phyloP scores from a whole-genome alignment of 2,329 filamentous ascomycete genomes.

The Epichloe glyceriae region DNA sequence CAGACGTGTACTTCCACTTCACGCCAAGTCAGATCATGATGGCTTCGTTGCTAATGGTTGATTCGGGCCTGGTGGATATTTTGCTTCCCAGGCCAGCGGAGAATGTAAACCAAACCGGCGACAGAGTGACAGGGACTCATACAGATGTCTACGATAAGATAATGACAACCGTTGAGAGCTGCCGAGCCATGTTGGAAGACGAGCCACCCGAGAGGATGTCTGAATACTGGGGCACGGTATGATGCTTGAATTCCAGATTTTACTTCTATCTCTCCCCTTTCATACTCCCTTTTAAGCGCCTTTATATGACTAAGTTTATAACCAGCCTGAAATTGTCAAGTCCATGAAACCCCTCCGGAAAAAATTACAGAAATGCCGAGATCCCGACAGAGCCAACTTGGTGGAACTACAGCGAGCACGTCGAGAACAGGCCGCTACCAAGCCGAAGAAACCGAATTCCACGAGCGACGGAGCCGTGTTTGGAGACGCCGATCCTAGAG shows the following conservation, averaged over 20 bases:
- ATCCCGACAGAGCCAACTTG: slow-evolving; percentile 61
- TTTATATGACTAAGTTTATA: neutral
- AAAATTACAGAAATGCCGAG: slow-evolving; percentile 61
- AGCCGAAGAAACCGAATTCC: slow-evolving; percentile 28
- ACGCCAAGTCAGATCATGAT: slow-evolving; percentile 92
- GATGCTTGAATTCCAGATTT: slow-evolving; percentile 7
- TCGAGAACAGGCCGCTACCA: slow-evolving; percentile 37
- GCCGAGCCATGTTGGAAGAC: slow-evolving; percentile 39
- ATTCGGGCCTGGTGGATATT: slow-evolving; percentile 45
- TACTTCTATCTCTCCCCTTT: neutral
- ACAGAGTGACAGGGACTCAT: slow-evolving; percentile 12
- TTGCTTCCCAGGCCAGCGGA: slow-evolving; percentile 28
- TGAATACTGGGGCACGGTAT: slow-evolving; percentile 40
- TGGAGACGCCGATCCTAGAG: slow-evolving; percentile 24
- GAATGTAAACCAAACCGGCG: slow-evolving; percentile 15
- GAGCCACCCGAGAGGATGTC: slow-evolving; percentile 44
- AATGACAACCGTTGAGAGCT: slow-evolving; percentile 33
- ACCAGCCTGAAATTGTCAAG: slow-evolving; percentile 29
- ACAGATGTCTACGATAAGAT: slow-evolving; percentile 32
- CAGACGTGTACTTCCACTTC: slow-evolving; percentile 94
- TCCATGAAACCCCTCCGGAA: slow-evolving; percentile 45
- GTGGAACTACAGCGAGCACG: slow-evolving; percentile 55
- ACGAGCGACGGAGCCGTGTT: slow-evolving; percentile 33
- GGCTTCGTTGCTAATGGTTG: slow-evolving; percentile 63
- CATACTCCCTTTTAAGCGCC: too few species aligned